These are phyloP conservation scores for Phaffia tasmanica DNA, from an alignment of 768 basidiomycete genomes.

Conservation along the genomic window DNA sequence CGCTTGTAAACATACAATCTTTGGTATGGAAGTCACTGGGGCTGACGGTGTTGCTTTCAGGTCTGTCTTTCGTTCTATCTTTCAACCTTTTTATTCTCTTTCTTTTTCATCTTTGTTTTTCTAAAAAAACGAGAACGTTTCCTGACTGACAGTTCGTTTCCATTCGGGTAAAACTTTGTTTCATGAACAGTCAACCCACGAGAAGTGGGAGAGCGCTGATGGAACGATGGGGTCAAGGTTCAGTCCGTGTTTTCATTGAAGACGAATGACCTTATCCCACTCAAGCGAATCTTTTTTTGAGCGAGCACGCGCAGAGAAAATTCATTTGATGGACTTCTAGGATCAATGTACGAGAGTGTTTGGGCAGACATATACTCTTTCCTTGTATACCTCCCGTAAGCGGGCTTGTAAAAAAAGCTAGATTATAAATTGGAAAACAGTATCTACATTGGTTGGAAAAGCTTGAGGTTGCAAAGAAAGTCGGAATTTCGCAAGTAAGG, in stretches of 20 bases:
- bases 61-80: neutral
- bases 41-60: constrained; percentile 29
- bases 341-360: no score
- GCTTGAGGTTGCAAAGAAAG: no score
- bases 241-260: constrained; percentile 16
- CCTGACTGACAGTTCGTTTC: no score
- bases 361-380: no score
- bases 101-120: neutral
- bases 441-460: no score
- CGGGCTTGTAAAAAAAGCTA: no score
- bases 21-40: neutral
- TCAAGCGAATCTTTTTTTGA: no score
- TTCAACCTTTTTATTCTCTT: neutral
- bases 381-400: no score
- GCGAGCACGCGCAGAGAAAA: no score
- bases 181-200: constrained; percentile 20
- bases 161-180: neutral
- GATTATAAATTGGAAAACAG: no score
- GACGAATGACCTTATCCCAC: neutral
- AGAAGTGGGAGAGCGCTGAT: constrained; percentile 13
- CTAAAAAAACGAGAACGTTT: neutral
- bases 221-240: constrained; percentile 13
- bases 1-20: constrained; percentile 10
- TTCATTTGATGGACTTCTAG: no score
- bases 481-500: no score